Percentiles rank a stretch among this genome's conserved stretches.
phyloP scores from a whole-genome alignment of 352 stramenopile genomes.

The Globisporangium apiculatum region DNA sequence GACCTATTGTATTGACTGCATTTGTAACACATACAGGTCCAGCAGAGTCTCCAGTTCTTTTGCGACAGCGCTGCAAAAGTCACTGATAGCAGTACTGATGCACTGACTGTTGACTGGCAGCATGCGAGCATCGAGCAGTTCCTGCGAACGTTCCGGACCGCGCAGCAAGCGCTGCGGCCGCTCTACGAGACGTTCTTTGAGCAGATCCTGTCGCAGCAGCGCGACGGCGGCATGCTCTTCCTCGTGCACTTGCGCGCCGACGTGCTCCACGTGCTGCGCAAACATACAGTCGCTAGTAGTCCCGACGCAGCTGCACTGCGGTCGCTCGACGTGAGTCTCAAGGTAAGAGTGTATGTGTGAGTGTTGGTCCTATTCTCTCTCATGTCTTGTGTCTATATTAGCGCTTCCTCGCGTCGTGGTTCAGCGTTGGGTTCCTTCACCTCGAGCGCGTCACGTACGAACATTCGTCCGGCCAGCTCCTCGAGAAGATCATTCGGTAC shows the following conservation, averaged over 20 bases:
- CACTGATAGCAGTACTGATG: not conserved
- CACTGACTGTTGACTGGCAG: conserved; percentile 38
- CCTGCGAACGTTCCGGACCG: conserved; percentile 56
- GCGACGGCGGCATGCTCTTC: conserved; percentile 77
- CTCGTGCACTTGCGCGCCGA: conserved; percentile 73
- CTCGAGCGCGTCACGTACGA: conserved; percentile 93
- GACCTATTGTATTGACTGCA: not conserved
- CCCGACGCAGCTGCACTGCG: conserved; percentile 45
- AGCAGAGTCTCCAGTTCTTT: conserved; percentile 52
- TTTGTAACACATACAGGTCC: conserved; percentile 15
- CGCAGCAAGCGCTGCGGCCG: conserved; percentile 48
- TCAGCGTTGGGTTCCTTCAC: conserved; percentile 89
- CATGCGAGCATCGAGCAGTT: conserved; percentile 72
- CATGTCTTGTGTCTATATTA: conserved; percentile 10
- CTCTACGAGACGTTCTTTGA: conserved; percentile 82
- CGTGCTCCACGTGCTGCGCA: conserved; percentile 53
- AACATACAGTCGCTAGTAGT: conserved; percentile 25
- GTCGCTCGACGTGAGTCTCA: conserved; percentile 65
- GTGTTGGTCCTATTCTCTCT: not conserved
- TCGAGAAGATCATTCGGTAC: conserved; percentile 95
- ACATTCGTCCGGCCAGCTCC: conserved; percentile 81
- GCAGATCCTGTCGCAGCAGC: conserved; percentile 75
- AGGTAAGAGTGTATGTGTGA: conserved; percentile 22
- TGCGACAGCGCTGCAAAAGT: conserved; percentile 45
- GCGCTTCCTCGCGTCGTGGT: conserved; percentile 88